Conservation (phyloP, 106 monocot genomes). For the Acorus gramineus region DNA sequence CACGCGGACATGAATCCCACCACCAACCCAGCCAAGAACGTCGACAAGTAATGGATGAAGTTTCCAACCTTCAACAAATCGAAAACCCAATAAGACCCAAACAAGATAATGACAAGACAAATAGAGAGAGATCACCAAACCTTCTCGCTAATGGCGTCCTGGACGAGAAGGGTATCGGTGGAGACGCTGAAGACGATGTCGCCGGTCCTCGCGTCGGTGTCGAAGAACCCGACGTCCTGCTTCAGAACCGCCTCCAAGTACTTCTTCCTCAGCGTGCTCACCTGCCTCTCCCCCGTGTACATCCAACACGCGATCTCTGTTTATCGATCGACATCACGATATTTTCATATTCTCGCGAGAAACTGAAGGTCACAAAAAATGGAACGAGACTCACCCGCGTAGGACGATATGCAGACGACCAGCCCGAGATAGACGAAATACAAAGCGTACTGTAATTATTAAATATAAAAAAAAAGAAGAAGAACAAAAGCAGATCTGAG, state of each 20-base stretch:
- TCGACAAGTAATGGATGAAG: slow-evolving; percentile 92
- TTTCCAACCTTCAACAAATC: slow-evolving; percentile 63
- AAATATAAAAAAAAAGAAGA: slow-evolving; percentile 3
- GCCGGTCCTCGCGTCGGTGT: slow-evolving; percentile 92
- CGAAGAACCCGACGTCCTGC: slow-evolving; percentile 98
- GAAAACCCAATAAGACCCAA: no score
- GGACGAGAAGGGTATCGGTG: slow-evolving; percentile 92
- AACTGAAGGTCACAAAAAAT: neutral
- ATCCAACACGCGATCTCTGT: slow-evolving; percentile 99
- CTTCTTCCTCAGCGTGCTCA: slow-evolving; percentile 54
- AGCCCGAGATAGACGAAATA: slow-evolving; percentile 96
- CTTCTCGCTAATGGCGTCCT: slow-evolving; percentile 99
- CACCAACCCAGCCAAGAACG: slow-evolving; percentile 89
- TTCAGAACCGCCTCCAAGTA: slow-evolving; percentile 83
- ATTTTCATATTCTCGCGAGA: no score
- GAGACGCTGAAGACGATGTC: slow-evolving; percentile 98
- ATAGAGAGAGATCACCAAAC: slow-evolving; percentile 8
- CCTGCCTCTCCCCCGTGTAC: slow-evolving; percentile 97
- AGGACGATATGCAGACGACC: slow-evolving; percentile 86
- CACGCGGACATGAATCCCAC: slow-evolving; percentile 95
- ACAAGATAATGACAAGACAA: neutral
- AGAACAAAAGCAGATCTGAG: slow-evolving; percentile 1
- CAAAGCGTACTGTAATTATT: slow-evolving; percentile 59
- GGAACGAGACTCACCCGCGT: slow-evolving; percentile 54
- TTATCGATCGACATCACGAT: neutral